These are phyloP conservation scores for Neoboletus subvelutipes DNA, from an alignment of 768 basidiomycete species.

Conservation along the genomic window DNA sequence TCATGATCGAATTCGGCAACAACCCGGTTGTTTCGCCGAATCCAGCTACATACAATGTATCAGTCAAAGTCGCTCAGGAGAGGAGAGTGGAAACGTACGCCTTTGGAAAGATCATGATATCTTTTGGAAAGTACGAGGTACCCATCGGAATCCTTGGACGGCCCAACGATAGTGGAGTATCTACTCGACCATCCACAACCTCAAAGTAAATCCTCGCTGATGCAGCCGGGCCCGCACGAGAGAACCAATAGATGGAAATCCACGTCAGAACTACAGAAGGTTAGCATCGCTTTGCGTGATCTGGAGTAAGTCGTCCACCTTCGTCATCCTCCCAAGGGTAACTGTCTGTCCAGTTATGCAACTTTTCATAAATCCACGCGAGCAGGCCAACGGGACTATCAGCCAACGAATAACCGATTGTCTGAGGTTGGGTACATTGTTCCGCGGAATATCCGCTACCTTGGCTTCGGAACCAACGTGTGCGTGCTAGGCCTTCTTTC, in stretches of 20 bases:
- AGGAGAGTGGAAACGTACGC: too few species aligned
- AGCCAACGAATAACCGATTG: slow-evolving; percentile 49
- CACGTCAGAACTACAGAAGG: slow-evolving; percentile 32
- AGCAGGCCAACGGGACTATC: slow-evolving; percentile 57
- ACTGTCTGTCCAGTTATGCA: slow-evolving; percentile 45
- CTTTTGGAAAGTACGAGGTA: too few species aligned
- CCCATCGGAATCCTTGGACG: too few species aligned
- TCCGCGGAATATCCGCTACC: slow-evolving; percentile 32
- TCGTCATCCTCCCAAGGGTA: slow-evolving; percentile 60
- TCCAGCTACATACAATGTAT: too few species aligned
- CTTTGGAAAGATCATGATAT: too few species aligned
- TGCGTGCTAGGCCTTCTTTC: slow-evolving; percentile 20
- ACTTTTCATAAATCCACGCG: slow-evolving; percentile 53
- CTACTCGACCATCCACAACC: slow-evolving; percentile 10
- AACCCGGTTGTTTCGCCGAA: too few species aligned
- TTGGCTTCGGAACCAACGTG: slow-evolving; percentile 13
- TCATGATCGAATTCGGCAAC: too few species aligned
- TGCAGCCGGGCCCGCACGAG: slow-evolving; percentile 56
- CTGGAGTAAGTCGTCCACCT: slow-evolving; percentile 31
- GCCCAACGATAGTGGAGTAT: neutral
- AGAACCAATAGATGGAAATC: slow-evolving; percentile 59
- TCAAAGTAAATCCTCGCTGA: slow-evolving; percentile 61
- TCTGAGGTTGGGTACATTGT: slow-evolving; percentile 48
- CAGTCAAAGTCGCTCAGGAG: too few species aligned
- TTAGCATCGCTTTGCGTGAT: neutral